Evolutionary conservation across 768 basidiomycete genomes (phyloP), one percentile per base, ranked within the genome.

Genomic region (Ephemerocybe angulata): DNA sequence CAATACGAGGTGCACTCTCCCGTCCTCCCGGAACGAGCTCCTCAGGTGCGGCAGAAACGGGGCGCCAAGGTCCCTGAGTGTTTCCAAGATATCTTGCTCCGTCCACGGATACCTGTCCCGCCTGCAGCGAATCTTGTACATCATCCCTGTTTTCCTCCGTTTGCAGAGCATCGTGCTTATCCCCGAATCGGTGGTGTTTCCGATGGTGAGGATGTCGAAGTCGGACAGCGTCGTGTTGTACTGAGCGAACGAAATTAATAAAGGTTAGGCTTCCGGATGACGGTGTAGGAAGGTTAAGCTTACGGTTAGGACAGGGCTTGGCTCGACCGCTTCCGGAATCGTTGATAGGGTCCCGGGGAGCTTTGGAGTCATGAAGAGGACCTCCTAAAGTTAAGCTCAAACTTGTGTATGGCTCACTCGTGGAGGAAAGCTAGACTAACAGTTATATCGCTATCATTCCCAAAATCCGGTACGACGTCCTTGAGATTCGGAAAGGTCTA

Each of bases 291-390:
- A 33, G 27, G 11, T 38, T 42, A 53, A 10, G 37, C 61, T 25
- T 44, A 69, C 68, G 31, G 63, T 55, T 25, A 51, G 38, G 13
- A 53, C 42, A 17, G 53, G 57, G 38, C 57, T 63, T 10, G 58
- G 47, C 30, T 70, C 67, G 30, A 51, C 43, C 19, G 67, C 70
- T 60, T 72, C 71, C 11, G 61, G 63, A 37, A 73, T 73, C n/a
- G 68, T 68, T 3, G 71, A 57, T 7, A 73, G 56, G 11, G 61
- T 63, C 12, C 59, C 57, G 42, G 63, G 65, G 17, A 62, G 57
- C 58, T 77, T 79, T 3, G 71, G 70, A 1, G 75, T 74, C 57
- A 82, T 71, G 13, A 80, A 65, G 57, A 81, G 61, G 8, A 81
- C 73, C 63, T 81, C 81, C 81, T 82, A 24, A 17, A n/a, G n/a